Percentiles rank a stretch among this genome's conserved stretches.
Conservation (phyloP, 192 early-diverging fungal genomes). For the Podila clonocystis region DNA sequence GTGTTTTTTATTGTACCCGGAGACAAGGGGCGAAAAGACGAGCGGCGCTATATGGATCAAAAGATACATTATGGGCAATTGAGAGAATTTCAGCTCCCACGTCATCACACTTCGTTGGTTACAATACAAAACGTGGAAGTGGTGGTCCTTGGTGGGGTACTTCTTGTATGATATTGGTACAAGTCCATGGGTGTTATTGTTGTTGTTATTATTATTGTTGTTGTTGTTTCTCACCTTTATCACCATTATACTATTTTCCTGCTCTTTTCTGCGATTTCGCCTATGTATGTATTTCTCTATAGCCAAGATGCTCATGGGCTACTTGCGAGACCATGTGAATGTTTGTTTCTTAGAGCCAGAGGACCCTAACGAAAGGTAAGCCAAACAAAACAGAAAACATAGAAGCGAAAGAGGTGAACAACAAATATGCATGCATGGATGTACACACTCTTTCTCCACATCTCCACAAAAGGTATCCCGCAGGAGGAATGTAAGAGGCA, state of each 20-base stretch:
- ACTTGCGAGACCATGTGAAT: conserved; percentile 70
- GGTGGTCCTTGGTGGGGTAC: background rate
- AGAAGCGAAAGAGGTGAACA: background rate
- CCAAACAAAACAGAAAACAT: background rate
- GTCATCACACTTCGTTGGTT: too few species aligned
- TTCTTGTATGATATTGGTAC: background rate
- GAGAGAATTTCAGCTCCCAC: background rate
- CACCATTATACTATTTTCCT: background rate
- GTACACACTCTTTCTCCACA: too few species aligned
- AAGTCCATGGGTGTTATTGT: background rate
- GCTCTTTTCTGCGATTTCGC: background rate
- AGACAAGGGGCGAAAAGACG: too few species aligned
- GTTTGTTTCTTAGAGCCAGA: conserved; percentile 80
- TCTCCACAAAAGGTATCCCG: background rate
- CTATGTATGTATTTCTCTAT: background rate
- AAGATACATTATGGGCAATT: too few species aligned
- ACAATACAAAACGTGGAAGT: background rate
- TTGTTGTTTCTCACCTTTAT: background rate
- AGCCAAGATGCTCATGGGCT: conserved; percentile 75
- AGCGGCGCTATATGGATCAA: too few species aligned
- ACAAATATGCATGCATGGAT: background rate
- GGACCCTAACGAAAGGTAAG: conserved; percentile 58
- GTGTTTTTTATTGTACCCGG: too few species aligned
- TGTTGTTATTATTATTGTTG: background rate
- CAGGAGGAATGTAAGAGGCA: background rate